Evolutionary conservation across 192 early-diverging fungal genomes (phyloP).

Genomic region (Podochytrium sp.): DNA sequence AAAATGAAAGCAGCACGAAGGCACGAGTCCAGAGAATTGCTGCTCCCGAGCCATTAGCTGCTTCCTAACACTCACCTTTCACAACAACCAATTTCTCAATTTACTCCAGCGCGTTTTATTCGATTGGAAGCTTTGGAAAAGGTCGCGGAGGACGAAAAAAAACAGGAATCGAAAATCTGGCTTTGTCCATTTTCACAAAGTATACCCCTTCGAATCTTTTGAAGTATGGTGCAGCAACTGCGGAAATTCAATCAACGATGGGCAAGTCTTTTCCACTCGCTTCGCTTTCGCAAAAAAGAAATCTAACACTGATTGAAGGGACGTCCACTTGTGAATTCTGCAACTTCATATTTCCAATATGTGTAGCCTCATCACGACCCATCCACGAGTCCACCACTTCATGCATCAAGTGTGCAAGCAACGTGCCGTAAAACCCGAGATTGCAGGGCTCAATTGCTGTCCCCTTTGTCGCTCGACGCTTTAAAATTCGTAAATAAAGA

Average conservation of each 20-base stretch:
- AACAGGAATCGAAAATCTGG: slow-evolving; percentile 51
- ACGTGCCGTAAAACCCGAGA: slow-evolving; percentile 61
- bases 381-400: slow-evolving; percentile 60
- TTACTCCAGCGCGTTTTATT: slow-evolving; percentile 58
- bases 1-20: too few relatives aligned
- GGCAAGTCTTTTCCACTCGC: slow-evolving; percentile 23
- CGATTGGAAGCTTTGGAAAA: slow-evolving; percentile 51
- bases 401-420: slow-evolving; percentile 70
- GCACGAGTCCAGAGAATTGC: too few relatives aligned
- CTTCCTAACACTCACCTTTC: slow-evolving; percentile 51
- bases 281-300: background rate
- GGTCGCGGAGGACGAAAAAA: slow-evolving; percentile 39
- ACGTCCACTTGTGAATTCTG: slow-evolving; percentile 49
- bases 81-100: slow-evolving; percentile 52
- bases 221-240: slow-evolving; percentile 46
- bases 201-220: slow-evolving; percentile 32
- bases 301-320: slow-evolving; percentile 15
- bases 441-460: slow-evolving; percentile 49
- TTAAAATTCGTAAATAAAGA: too few relatives aligned
- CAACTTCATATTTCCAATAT: slow-evolving; percentile 57
- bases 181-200: slow-evolving; percentile 57
- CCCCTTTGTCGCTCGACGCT: too few relatives aligned
- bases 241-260: slow-evolving; percentile 31
- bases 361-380: slow-evolving; percentile 58
- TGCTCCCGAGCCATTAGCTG: too few relatives aligned